phyloP scores from a whole-genome alignment of 2,329 filamentous ascomycete genomes.

The Tolypocladium tundrense region DNA sequence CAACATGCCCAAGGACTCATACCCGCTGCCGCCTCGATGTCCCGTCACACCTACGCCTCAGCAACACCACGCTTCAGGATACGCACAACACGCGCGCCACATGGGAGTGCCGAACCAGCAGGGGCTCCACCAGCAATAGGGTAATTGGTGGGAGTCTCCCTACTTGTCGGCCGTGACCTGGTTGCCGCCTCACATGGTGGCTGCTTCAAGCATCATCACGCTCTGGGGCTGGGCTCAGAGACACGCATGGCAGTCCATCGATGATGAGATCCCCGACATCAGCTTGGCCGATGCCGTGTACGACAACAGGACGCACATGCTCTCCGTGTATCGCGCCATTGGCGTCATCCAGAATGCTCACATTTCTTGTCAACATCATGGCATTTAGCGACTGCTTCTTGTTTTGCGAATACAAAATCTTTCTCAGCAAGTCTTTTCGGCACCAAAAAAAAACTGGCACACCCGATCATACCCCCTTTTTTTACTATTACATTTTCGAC shows the following conservation, averaged over 20 bases:
- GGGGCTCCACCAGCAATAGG: slow-evolving; percentile 31
- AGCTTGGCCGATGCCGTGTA: background rate
- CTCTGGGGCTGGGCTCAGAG: slow-evolving; percentile 4
- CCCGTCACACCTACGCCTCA: slow-evolving; percentile 53
- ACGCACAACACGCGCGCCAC: slow-evolving; percentile 23
- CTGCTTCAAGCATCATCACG: slow-evolving; percentile 2
- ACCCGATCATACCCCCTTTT: slow-evolving; percentile 25
- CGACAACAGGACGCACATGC: background rate
- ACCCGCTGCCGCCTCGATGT: slow-evolving; percentile 41
- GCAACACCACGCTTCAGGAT: slow-evolving; percentile 25
- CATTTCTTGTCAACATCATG: slow-evolving; percentile 24
- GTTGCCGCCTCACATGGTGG: slow-evolving; percentile 1
- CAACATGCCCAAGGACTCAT: slow-evolving; percentile 34
- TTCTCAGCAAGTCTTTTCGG: slow-evolving; percentile 24
- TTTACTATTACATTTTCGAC: slow-evolving; percentile 12
- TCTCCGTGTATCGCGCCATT: background rate
- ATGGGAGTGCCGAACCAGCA: slow-evolving; percentile 30
- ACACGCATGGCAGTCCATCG: background rate
- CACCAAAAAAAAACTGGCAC: slow-evolving; percentile 28
- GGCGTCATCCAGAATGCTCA: background rate
- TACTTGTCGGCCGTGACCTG: background rate
- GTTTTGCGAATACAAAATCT: slow-evolving; percentile 16
- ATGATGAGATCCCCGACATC: slow-evolving; percentile 2
- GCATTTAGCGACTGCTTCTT: slow-evolving; percentile 35
- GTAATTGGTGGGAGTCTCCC: slow-evolving; percentile 2